These are phyloP conservation scores for Auricularia heimuer DNA, from an alignment of 768 basidiomycete species.

Conservation along the genomic window DNA sequence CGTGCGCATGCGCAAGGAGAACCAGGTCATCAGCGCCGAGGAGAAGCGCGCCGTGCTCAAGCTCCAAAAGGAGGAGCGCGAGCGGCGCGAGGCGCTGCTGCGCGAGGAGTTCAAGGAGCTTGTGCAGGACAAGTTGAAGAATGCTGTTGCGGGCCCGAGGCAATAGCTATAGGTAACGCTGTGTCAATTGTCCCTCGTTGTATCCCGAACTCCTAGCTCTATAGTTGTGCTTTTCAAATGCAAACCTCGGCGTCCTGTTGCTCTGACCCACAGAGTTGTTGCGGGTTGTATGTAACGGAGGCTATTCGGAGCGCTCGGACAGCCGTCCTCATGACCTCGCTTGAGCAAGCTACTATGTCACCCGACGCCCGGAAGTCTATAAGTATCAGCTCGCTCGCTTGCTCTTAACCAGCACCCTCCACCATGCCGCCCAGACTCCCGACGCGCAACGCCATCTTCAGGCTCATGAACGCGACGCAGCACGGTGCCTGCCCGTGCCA, in stretches of 20 bases:
- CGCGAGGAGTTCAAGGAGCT: slow-evolving; percentile 85
- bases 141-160: slow-evolving; percentile 16
- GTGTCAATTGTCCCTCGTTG: too few relatives aligned
- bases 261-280: too few relatives aligned
- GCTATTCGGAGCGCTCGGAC: too few relatives aligned
- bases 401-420: background rate
- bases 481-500: slow-evolving; percentile 69
- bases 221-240: too few relatives aligned
- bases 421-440: slow-evolving; percentile 28
- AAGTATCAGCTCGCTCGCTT: too few relatives aligned
- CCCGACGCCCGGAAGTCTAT: too few relatives aligned
- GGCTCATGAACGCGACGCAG: slow-evolving; percentile 68
- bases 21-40: slow-evolving; percentile 97
- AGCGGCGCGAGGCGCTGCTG: slow-evolving; percentile 80
- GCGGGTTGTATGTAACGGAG: too few relatives aligned
- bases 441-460: slow-evolving; percentile 54
- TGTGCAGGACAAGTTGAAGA: slow-evolving; percentile 65
- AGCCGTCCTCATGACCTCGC: too few relatives aligned
- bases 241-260: too few relatives aligned
- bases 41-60: slow-evolving; percentile 96
- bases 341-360: too few relatives aligned
- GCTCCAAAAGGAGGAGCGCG: slow-evolving; percentile 87
- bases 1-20: slow-evolving; percentile 97
- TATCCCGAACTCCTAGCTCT: too few relatives aligned
- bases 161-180: too few relatives aligned